A percentile compares a stretch with the other conserved stretches of the same genome.
Conservation (phyloP, 768 basidiomycete genomes). For the Podaxis sp. region DNA sequence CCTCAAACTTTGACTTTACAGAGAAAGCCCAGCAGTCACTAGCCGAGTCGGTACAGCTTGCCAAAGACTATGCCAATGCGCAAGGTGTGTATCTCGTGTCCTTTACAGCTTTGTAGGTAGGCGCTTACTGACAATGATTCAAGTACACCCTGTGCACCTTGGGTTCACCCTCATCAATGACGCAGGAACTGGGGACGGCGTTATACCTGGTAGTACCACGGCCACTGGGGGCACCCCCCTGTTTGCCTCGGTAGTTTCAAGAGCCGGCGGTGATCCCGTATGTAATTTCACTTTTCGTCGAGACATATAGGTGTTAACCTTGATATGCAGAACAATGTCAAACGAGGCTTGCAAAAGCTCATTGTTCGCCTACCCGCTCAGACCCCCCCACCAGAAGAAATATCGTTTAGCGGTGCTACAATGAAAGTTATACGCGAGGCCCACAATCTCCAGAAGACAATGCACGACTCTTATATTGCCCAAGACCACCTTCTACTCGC, state of each 20-base stretch:
- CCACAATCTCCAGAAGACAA: constrained; percentile 71
- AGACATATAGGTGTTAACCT: constrained; percentile 10
- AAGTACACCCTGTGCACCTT: constrained; percentile 83
- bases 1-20: constrained; percentile 75
- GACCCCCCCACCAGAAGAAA: constrained; percentile 83
- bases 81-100: constrained; percentile 52
- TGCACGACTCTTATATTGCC: constrained; percentile 90
- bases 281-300: constrained; percentile 26
- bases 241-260: constrained; percentile 75
- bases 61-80: constrained; percentile 81
- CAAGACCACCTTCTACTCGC: constrained; percentile 91
- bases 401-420: constrained; percentile 54
- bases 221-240: constrained; percentile 48
- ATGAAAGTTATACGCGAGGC: constrained; percentile 73
- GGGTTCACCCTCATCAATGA: constrained; percentile 82
- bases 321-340: constrained; percentile 49
- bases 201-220: constrained; percentile 32
- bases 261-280: constrained; percentile 85
- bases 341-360: constrained; percentile 69
- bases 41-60: constrained; percentile 71
- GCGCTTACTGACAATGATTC: constrained; percentile 3
- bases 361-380: constrained; percentile 84
- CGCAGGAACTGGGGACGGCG: constrained; percentile 34
- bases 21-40: constrained; percentile 78
- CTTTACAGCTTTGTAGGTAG: not conserved